Evolutionary conservation across 2,329 filamentous ascomycete genomes (phyloP).

Genomic region (Neopestalotiopsis sp.): DNA sequence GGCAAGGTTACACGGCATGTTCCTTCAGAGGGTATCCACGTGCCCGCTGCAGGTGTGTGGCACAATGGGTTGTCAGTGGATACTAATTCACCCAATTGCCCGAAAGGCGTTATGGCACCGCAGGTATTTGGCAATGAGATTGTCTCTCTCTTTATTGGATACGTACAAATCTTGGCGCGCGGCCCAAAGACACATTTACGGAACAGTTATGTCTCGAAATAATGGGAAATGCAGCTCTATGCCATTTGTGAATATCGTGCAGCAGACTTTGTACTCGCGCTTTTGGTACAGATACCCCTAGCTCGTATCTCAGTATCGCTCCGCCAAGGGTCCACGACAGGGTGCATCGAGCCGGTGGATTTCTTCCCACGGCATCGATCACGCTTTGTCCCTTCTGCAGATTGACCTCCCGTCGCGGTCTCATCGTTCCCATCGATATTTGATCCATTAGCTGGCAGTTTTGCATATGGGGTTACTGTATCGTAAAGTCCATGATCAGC

Average conservation of each 20-base stretch:
- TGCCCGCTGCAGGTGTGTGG: not conserved
- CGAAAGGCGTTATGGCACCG: not conserved
- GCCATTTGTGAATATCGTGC: not conserved
- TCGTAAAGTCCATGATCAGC: no score
- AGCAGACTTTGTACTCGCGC: no score
- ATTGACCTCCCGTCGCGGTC: no score
- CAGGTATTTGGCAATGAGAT: not conserved
- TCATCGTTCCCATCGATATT: no score
- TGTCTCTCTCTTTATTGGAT: not conserved
- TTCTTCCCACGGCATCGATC: no score
- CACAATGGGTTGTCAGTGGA: not conserved
- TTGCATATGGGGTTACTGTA: no score
- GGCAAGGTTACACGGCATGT: not conserved
- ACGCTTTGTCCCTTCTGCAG: no score
- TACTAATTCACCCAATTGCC: not conserved
- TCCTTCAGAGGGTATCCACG: not conserved
- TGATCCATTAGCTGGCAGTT: no score
- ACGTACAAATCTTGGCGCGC: not conserved
- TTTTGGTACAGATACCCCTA: no score
- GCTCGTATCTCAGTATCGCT: no score
- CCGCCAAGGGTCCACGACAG: no score
- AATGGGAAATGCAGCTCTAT: not conserved
- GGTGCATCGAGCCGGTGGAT: no score
- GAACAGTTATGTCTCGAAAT: not conserved
- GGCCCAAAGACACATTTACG: not conserved